Evolutionary conservation across 2,329 filamentous ascomycete species (phyloP).

Genomic region (Alternaria dauci): DNA sequence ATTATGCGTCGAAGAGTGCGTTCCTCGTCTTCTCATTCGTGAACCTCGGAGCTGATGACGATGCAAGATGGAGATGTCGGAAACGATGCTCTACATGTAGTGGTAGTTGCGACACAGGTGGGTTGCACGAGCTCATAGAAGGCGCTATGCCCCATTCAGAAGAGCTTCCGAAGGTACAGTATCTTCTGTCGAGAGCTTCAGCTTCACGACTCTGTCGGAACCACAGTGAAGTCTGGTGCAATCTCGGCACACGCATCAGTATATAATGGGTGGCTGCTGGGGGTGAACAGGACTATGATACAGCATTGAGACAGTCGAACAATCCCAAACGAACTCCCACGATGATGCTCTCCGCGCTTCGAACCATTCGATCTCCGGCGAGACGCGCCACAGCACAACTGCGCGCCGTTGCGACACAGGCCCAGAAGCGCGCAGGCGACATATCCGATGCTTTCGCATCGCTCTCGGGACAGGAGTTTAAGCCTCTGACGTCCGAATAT

Average conservation of each 20-base stretch:
- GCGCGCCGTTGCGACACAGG: conserved; percentile 42
- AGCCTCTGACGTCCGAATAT: conserved; percentile 56
- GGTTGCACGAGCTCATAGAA: conserved; percentile 9
- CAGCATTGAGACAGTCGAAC: conserved; percentile 9
- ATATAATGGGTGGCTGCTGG: conserved; percentile 33
- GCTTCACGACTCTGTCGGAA: conserved; percentile 32
- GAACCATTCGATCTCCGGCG: conserved; percentile 35
- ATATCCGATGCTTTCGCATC: conserved; percentile 62
- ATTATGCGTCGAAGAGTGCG: conserved; percentile 15
- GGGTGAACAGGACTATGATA: conserved; percentile 19
- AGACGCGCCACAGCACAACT: conserved; percentile 31
- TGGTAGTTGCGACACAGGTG: conserved; percentile 12
- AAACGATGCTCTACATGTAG: conserved; percentile 24
- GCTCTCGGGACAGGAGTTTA: conserved; percentile 57
- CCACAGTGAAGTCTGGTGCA: neutral
- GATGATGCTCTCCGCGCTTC: conserved; percentile 47
- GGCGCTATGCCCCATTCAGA: conserved; percentile 26
- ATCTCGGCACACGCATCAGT: conserved; percentile 12
- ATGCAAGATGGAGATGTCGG: conserved; percentile 26
- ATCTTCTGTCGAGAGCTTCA: conserved; percentile 21
- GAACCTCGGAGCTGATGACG: conserved; percentile 23
- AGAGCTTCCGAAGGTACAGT: conserved; percentile 30
- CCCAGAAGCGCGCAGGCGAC: conserved; percentile 58
- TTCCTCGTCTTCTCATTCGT: conserved; percentile 25
- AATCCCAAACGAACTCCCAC: conserved; percentile 15